A percentile compares a stretch with the other conserved stretches of the same genome.
Conservation (phyloP, 768 basidiomycete species). For the Amanita phalloides region DNA sequence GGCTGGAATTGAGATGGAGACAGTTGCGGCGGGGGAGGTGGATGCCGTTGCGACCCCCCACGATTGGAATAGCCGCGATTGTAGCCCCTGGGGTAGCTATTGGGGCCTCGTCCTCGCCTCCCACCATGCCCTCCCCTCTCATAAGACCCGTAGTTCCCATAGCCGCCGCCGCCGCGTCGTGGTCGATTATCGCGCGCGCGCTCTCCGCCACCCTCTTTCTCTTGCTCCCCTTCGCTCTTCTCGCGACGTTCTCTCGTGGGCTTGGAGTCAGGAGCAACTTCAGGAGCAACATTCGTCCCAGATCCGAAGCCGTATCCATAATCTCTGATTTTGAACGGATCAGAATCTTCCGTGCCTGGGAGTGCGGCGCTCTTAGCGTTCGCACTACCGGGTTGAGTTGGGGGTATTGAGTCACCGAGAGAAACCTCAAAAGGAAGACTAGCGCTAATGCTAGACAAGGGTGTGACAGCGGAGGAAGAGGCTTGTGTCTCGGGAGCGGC, state of each 20-base stretch:
- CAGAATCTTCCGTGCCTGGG: slow-evolving; percentile 12
- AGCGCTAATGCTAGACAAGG: slow-evolving; percentile 5
- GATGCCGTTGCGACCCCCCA: slow-evolving; percentile 14
- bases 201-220: slow-evolving; percentile 21
- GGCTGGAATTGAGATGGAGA: slow-evolving; percentile 23
- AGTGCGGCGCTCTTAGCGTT: background rate
- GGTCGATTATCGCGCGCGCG: slow-evolving; percentile 13
- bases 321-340: slow-evolving; percentile 45
- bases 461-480: slow-evolving; percentile 4
- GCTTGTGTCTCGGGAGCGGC: background rate
- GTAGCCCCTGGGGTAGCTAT: slow-evolving; percentile 27
- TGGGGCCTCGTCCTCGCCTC: slow-evolving; percentile 12
- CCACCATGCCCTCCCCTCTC: slow-evolving; percentile 18
- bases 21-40: slow-evolving; percentile 17
- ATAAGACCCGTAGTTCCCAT: slow-evolving; percentile 18
- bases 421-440: slow-evolving; percentile 4
- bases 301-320: slow-evolving; percentile 58
- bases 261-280: slow-evolving; percentile 5
- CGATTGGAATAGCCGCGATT: slow-evolving; percentile 23
- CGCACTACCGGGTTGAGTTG: background rate
- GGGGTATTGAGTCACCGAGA: background rate
- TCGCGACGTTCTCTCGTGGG: slow-evolving; percentile 9
- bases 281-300: slow-evolving; percentile 1
- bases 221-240: slow-evolving; percentile 5
- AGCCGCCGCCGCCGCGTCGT: slow-evolving; percentile 12